Evolutionary conservation across 2,329 filamentous ascomycete species (phyloP).

Genomic region (Leptodontidium sp.): DNA sequence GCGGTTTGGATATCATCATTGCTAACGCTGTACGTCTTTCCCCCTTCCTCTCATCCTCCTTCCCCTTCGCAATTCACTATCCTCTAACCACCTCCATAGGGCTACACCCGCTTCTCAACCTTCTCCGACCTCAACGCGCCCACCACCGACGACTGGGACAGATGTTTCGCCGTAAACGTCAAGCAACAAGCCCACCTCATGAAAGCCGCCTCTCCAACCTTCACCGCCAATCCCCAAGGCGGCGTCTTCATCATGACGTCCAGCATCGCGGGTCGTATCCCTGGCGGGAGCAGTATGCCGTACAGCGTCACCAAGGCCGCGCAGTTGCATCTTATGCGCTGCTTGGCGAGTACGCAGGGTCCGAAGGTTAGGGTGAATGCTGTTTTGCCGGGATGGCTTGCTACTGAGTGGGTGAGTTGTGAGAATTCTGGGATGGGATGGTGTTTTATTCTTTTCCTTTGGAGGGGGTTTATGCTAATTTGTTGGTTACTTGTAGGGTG

Average conservation of each 20-base stretch:
- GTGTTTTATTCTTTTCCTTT: too few species aligned
- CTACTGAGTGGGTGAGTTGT: slow-evolving; percentile 66
- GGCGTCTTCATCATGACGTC: slow-evolving; percentile 70
- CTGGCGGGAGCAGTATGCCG: slow-evolving; percentile 32
- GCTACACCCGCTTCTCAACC: slow-evolving; percentile 31
- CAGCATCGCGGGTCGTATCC: slow-evolving; percentile 61
- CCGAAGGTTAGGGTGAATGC: slow-evolving; percentile 70
- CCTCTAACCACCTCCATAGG: neutral
- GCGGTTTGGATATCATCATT: slow-evolving; percentile 69
- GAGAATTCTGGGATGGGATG: too few species aligned
- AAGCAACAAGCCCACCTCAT: slow-evolving; percentile 62
- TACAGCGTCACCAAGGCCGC: slow-evolving; percentile 53
- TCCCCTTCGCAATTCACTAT: too few species aligned
- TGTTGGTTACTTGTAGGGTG: slow-evolving; percentile 49
- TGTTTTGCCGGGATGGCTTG: slow-evolving; percentile 68
- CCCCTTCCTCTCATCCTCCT: too few species aligned
- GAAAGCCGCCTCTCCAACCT: slow-evolving; percentile 63
- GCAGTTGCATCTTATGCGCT: slow-evolving; percentile 71
- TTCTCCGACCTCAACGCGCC: slow-evolving; percentile 39
- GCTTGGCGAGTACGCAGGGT: slow-evolving; percentile 68
- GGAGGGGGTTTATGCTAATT: too few species aligned
- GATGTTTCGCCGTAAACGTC: slow-evolving; percentile 69
- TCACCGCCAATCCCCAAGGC: slow-evolving; percentile 68
- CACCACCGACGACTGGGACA: slow-evolving; percentile 41
- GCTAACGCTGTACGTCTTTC: slow-evolving; percentile 46